These are phyloP conservation scores for Neonectria punicea DNA, from an alignment of 2,329 filamentous ascomycete genomes.

Conservation along the genomic window DNA sequence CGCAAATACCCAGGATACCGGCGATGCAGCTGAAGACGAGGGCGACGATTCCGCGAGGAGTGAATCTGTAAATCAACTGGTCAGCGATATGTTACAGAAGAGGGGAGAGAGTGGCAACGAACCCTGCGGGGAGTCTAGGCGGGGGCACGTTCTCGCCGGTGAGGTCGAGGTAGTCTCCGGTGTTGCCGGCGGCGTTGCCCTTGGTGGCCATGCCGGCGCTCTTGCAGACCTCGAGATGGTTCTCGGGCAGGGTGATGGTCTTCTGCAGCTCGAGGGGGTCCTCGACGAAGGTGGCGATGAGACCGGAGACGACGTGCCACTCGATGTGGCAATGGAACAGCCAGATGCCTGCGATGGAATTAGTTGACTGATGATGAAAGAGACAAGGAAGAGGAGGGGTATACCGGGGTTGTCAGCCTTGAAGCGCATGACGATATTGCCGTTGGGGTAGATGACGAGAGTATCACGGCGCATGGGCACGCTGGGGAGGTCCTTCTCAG, in stretches of 20 bases:
- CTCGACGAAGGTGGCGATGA: conserved; percentile 73
- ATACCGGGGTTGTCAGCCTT: conserved; percentile 72
- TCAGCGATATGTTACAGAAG: background rate
- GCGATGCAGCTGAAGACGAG: conserved; percentile 77
- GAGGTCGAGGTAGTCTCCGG: conserved; percentile 70
- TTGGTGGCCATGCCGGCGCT: conserved; percentile 59
- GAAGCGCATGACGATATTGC: conserved; percentile 77
- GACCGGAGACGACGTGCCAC: conserved; percentile 76
- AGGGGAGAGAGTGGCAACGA: conserved; percentile 38
- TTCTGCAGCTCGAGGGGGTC: conserved; percentile 72
- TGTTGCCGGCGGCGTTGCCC: conserved; percentile 83
- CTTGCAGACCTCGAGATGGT: conserved; percentile 68
- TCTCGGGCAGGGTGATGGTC: conserved; percentile 67
- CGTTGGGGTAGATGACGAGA: conserved; percentile 70
- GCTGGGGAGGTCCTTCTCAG: conserved; percentile 60
- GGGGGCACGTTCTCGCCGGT: conserved; percentile 67
- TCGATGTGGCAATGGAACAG: conserved; percentile 85
- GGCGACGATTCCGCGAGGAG: conserved; percentile 76
- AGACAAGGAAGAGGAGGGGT: conserved; percentile 16
- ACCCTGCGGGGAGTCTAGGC: conserved; percentile 70
- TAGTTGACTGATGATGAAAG: background rate
- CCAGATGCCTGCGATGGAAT: conserved; percentile 64
- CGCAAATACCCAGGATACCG: conserved; percentile 74
- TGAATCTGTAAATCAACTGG: conserved; percentile 61
- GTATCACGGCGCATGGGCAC: conserved; percentile 77